Conservation (phyloP, 306 rosid genomes). For the Dalbergia cultrata region DNA sequence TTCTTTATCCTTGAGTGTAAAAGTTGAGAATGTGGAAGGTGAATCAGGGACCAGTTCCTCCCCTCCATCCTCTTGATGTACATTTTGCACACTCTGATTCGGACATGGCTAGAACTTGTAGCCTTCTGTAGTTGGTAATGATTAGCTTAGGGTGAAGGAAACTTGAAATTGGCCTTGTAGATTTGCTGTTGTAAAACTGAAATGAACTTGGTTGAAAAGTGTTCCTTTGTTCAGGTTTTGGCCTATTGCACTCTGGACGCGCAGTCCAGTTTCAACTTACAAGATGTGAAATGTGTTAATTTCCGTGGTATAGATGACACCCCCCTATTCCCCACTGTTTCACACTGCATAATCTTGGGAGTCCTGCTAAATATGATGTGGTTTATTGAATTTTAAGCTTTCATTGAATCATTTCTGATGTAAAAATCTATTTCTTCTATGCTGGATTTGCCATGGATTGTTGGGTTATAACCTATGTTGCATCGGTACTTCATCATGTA, state of each 20-base stretch:
- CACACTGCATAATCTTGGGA: not conserved
- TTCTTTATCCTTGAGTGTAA: constrained; percentile 50
- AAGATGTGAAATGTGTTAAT: constrained; percentile 1
- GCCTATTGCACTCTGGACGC: constrained; percentile 19
- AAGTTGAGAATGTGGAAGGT: constrained; percentile 53
- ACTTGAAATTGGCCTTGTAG: constrained; percentile 36
- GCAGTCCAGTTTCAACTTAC: constrained; percentile 12
- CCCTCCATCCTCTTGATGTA: constrained; percentile 48
- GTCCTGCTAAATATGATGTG: not conserved
- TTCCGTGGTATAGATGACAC: not conserved
- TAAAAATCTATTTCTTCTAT: not conserved
- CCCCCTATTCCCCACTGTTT: not conserved
- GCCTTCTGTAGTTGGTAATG: constrained; percentile 38
- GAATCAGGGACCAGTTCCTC: constrained; percentile 45
- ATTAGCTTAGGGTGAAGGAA: constrained; percentile 42
- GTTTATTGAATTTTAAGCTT: not conserved
- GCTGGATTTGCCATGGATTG: constrained; percentile 8
- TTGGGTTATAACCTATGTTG: constrained; percentile 10
- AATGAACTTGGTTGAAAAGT: constrained; percentile 35
- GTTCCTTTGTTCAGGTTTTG: constrained; percentile 31
- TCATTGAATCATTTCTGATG: not conserved
- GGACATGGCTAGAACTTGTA: constrained; percentile 39
- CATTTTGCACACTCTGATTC: constrained; percentile 40
- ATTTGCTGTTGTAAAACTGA: constrained; percentile 47
- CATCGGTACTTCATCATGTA: too few relatives aligned